Evolutionary conservation across 2,329 filamentous ascomycete genomes (phyloP), one percentile per base, ranked within the genome.

Genomic region (Fusarium subglutinans): DNA sequence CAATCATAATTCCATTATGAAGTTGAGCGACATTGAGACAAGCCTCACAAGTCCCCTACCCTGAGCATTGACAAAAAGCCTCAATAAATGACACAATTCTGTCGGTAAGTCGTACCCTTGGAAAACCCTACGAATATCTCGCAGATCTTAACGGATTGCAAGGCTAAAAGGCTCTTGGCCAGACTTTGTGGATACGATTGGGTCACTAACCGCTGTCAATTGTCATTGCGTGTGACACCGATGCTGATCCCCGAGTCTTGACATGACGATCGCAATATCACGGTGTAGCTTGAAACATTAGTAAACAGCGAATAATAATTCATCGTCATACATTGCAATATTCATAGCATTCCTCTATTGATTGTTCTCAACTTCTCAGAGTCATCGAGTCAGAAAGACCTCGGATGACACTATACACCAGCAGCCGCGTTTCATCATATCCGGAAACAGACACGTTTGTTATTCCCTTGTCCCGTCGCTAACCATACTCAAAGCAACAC

Each of bases 121-220:
- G 2, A 26, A 54, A 5, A 12, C 50, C 33, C 50, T 28, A 1
- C 1, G 7, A 37, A 13, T 54, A 37, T 38, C 10, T 28, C 4
- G 33, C 33, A 2, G 50, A 54, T 54, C 33, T 54, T 54, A 17
- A 5, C 50, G 24, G 1, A 3, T 22, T 28, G 3, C n/a, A 2
- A 24, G 30, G 48, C 12, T 24, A 35, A 35, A 54, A 9, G 18
- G 13, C 13, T 15, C 50, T 54, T 38, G 5, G 33, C 50, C 0
- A 0, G 13, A 26, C 3, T 38, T 38, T 54, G 33, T 38, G 33
- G 33, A 54, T 22, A 3, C 50, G 13, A 54, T 54, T 54, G 50
- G 50, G 50, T 54, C 33, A 26, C 50, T 54, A 54, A 38, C 33
- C 50, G 50, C 50, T 53, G 50, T 54, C 50, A 54, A 38, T 38